These are phyloP conservation scores for Albatrellus ellisii DNA, from an alignment of 768 basidiomycete species.

Conservation along the genomic window DNA sequence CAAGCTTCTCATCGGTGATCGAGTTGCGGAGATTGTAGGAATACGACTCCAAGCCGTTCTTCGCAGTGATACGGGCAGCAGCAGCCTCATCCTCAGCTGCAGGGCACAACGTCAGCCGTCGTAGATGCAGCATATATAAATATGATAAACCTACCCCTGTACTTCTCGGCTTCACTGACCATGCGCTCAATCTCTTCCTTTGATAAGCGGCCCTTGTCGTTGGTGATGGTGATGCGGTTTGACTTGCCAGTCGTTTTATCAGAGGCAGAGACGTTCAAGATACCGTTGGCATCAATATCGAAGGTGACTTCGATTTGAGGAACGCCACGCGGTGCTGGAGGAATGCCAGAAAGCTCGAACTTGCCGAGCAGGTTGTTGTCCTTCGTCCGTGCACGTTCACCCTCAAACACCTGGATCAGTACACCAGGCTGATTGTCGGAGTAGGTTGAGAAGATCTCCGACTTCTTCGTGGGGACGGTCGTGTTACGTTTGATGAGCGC, in stretches of 20 bases:
- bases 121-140: background rate
- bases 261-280: slow-evolving; percentile 87
- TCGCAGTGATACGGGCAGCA: slow-evolving; percentile 67
- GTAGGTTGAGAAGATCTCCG: slow-evolving; percentile 97
- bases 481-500: slow-evolving; percentile 98
- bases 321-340: slow-evolving; percentile 93
- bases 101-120: slow-evolving; percentile 10
- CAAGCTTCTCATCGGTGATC: slow-evolving; percentile 71
- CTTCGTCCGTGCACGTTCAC: slow-evolving; percentile 96
- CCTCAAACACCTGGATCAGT: slow-evolving; percentile 96
- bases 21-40: slow-evolving; percentile 93
- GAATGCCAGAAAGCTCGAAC: slow-evolving; percentile 94
- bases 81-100: slow-evolving; percentile 79
- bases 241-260: slow-evolving; percentile 98
- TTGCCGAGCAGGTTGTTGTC: slow-evolving; percentile 98
- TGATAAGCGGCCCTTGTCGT: slow-evolving; percentile 93
- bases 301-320: slow-evolving; percentile 98
- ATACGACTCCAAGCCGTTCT: slow-evolving; percentile 92
- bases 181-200: slow-evolving; percentile 99
- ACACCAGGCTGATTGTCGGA: slow-evolving; percentile 98
- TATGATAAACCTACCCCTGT: slow-evolving; percentile 59
- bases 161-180: slow-evolving; percentile 89
- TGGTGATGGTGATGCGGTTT: slow-evolving; percentile 86
- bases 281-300: slow-evolving; percentile 96
- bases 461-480: slow-evolving; percentile 97